phyloP scores from a whole-genome alignment of 2,329 filamentous ascomycete genomes.

The Paraphaeosphaeria minitans region DNA sequence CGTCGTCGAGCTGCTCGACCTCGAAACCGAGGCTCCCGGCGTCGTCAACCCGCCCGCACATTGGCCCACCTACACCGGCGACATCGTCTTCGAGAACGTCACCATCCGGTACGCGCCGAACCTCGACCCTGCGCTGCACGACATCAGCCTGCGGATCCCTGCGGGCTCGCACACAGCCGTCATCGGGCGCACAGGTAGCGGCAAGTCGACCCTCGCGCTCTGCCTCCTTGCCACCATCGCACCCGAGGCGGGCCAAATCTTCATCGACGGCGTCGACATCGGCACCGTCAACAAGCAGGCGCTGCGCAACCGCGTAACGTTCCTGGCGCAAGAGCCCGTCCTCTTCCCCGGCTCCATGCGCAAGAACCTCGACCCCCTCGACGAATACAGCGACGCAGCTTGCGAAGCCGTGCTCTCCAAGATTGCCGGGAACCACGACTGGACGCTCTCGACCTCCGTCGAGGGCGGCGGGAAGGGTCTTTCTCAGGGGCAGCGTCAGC shows the following conservation, averaged over 20 bases:
- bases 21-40: conserved; percentile 76
- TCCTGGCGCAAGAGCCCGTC: conserved; percentile 70
- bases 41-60: conserved; percentile 70
- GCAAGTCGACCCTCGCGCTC: conserved; percentile 77
- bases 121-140: conserved; percentile 72
- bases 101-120: conserved; percentile 80
- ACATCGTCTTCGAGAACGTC: conserved; percentile 76
- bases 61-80: conserved; percentile 76
- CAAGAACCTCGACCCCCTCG: conserved; percentile 66
- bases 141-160: conserved; percentile 75
- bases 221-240: conserved; percentile 61
- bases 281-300: conserved; percentile 63
- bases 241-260: conserved; percentile 61
- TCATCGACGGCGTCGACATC: conserved; percentile 66
- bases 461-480: conserved; percentile 67
- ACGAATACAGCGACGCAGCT: conserved; percentile 61
- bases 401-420: conserved; percentile 60
- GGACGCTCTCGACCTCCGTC: conserved; percentile 61
- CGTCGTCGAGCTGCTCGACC: conserved; percentile 77
- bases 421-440: conserved; percentile 60
- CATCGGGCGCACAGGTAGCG: conserved; percentile 76
- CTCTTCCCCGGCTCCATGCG: conserved; percentile 67
- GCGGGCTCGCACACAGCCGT: conserved; percentile 79
- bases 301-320: conserved; percentile 66
- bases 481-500: conserved; percentile 68